These are phyloP conservation scores for Phyllosticta citriasiana DNA, from an alignment of 2,329 filamentous ascomycete species.

Conservation along the genomic window DNA sequence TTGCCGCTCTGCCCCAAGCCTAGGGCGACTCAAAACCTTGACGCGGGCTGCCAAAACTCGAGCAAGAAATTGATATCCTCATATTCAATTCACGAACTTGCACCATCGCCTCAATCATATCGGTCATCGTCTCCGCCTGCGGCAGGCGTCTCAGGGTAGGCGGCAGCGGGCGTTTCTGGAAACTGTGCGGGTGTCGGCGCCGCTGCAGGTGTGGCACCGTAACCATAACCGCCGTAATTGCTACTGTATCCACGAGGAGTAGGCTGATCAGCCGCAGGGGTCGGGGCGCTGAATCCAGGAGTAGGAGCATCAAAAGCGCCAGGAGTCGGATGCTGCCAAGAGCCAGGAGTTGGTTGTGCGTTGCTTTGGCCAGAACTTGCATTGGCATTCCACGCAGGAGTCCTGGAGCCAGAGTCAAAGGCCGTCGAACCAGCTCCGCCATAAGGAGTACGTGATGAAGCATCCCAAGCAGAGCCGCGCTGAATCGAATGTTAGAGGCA, in stretches of 20 bases:
- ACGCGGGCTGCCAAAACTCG: background rate
- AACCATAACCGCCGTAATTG: constrained; percentile 14
- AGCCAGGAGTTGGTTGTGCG: constrained; percentile 20
- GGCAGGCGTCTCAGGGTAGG: constrained; percentile 50
- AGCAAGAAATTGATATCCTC: background rate
- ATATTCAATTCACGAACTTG: background rate
- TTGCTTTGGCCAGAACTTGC: constrained; percentile 14
- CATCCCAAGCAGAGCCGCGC: constrained; percentile 26
- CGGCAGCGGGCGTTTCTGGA: constrained; percentile 41
- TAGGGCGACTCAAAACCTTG: too few relatives aligned
- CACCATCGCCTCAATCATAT: constrained; percentile 26
- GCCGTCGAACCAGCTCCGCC: constrained; percentile 57
- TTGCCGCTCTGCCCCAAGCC: too few relatives aligned
- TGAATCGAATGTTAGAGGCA: constrained; percentile 4
- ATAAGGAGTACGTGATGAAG: constrained; percentile 44
- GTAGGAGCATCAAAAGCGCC: constrained; percentile 29
- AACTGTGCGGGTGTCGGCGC: constrained; percentile 53
- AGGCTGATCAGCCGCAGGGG: constrained; percentile 22
- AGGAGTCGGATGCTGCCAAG: constrained; percentile 22
- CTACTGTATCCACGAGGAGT: constrained; percentile 14
- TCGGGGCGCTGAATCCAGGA: constrained; percentile 30
- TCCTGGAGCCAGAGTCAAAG: constrained; percentile 56
- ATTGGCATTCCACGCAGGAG: constrained; percentile 46
- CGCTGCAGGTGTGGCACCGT: constrained; percentile 28
- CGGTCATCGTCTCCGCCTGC: constrained; percentile 33